phyloP scores from a whole-genome alignment of 2,329 filamentous ascomycete genomes.

The Knufia fluminis region DNA sequence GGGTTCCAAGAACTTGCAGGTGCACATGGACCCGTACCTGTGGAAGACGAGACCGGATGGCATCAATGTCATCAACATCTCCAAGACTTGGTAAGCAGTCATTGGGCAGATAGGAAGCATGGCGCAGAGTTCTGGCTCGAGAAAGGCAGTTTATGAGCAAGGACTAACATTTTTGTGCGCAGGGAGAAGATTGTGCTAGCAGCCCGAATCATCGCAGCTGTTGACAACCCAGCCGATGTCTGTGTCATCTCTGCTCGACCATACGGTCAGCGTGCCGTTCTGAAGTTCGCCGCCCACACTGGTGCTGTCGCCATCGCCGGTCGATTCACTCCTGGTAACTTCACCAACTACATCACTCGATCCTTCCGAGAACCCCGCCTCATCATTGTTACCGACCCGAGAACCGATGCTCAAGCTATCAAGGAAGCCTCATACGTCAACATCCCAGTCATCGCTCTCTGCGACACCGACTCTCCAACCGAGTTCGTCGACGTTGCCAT shows the following conservation, averaged over 20 bases:
- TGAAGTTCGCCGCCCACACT: conserved; percentile 99
- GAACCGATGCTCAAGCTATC: conserved; percentile 99
- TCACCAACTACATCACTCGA: conserved; percentile 99
- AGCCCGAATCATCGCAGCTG: conserved; percentile 94
- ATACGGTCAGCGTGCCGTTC: conserved; percentile 97
- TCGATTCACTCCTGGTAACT: conserved; percentile 99
- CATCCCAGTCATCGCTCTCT: conserved; percentile 98
- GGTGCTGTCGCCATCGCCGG: conserved; percentile 96
- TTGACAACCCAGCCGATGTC: conserved; percentile 99
- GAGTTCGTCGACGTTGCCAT: conserved; percentile 99
- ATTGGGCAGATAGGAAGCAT: background rate
- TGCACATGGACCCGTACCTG: conserved; percentile 99
- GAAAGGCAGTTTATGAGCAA: conserved; percentile 5
- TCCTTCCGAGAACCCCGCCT: conserved; percentile 99
- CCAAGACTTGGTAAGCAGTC: conserved; percentile 87
- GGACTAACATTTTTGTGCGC: conserved; percentile 18
- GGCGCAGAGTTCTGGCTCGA: background rate
- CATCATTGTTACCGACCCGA: conserved; percentile 98
- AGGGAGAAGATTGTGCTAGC: conserved; percentile 99
- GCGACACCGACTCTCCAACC: conserved; percentile 98
- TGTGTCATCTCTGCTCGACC: conserved; percentile 99
- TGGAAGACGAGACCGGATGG: conserved; percentile 99
- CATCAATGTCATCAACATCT: conserved; percentile 98
- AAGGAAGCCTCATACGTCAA: conserved; percentile 99
- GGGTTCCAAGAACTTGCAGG: conserved; percentile 98